Base-by-base conservation (phyloP, 305 asterid species). In the Fraxinus xanthoxyloides region DNA sequence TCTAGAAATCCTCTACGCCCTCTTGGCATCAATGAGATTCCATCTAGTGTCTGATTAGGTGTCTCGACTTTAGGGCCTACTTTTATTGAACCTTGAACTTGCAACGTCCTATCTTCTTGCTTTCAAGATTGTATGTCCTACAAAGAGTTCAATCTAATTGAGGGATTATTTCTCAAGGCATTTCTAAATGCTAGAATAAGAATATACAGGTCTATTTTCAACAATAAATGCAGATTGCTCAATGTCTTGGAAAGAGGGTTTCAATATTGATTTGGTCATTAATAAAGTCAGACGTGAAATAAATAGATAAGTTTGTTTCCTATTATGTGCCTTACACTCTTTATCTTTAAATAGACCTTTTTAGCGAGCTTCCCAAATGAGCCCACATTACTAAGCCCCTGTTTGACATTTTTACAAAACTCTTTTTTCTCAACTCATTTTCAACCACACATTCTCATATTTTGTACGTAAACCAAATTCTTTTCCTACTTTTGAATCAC, bases 151-250 rank as follows among this genome's bases (percentile, higher is more conserved):
- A 28, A 82, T 69, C 46, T 79, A 54, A 43, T 82, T 23, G n/a
- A 30, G 75, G 72, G 73, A 67, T 79, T 54, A 43, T 34, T 23
- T 79, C 76, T 61, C 59, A 7, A 59, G 54, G 38, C 80, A 82
- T 61, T 77, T 84, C 65, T 76, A 69, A 26, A 46, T 72, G 35
- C 84, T 63, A 54, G 77, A 72, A 43, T 69, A 40, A 73, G 76
- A 77, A 72, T 26, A 19, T 59, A 40, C 34, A 75, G 21, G 61
- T 75, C 3, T 31, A 40, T 67, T 21, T 79, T 67, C 56, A 36
- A 23, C 26, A 67, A 77, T 32, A 4, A 65, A 65, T 65, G 78
- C 67, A 2, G 17, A 9, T 46, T 38, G 15, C n/a, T n/a, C 28
- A 19, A 40, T 77, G 48, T 81, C 48, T 32, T 26, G 56, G 75